Evolutionary conservation across 768 basidiomycete genomes (phyloP).

Genomic region (Coprinopsis sp.): DNA sequence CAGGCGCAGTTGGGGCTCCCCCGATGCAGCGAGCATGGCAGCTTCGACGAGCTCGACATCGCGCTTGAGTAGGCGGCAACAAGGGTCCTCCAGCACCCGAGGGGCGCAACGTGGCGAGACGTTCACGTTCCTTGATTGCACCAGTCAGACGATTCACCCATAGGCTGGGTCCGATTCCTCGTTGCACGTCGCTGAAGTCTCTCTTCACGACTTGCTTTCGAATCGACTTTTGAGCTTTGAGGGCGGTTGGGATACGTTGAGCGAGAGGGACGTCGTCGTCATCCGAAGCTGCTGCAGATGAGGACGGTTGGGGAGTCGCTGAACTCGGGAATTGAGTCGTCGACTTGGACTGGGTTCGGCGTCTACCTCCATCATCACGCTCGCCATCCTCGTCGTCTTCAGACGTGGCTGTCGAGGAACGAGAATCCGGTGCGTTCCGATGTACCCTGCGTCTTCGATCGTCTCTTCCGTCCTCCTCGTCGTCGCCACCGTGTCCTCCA

Average conservation of each 20-base stretch:
- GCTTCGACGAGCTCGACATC: slow-evolving; percentile 35
- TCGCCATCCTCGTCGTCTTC: neutral
- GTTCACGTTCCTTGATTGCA: slow-evolving; percentile 19
- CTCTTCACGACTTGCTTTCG: slow-evolving; percentile 69
- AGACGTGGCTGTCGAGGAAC: neutral
- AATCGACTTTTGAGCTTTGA: slow-evolving; percentile 79
- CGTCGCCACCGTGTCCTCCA: slow-evolving; percentile 24
- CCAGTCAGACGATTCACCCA: slow-evolving; percentile 11
- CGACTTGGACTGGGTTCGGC: neutral
- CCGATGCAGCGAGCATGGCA: slow-evolving; percentile 30
- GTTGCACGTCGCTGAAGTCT: slow-evolving; percentile 44
- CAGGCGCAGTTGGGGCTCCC: slow-evolving; percentile 11
- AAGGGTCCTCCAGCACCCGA: slow-evolving; percentile 19
- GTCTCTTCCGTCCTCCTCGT: slow-evolving; percentile 34
- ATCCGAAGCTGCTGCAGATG: slow-evolving; percentile 28
- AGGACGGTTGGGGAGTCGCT: too few species aligned
- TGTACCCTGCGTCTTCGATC: slow-evolving; percentile 27
- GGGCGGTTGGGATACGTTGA: slow-evolving; percentile 74
- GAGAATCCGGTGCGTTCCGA: too few species aligned
- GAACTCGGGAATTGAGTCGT: neutral
- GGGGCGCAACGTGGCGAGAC: slow-evolving; percentile 35
- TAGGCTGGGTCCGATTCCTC: slow-evolving; percentile 37
- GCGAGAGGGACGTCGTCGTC: slow-evolving; percentile 87
- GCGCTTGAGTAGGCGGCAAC: slow-evolving; percentile 7
- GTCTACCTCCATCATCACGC: neutral